Evolutionary conservation across 164 flowering plant species (phyloP), one percentile per base, ranked within the genome.

Genomic region (Euptelea pleiosperma): DNA sequence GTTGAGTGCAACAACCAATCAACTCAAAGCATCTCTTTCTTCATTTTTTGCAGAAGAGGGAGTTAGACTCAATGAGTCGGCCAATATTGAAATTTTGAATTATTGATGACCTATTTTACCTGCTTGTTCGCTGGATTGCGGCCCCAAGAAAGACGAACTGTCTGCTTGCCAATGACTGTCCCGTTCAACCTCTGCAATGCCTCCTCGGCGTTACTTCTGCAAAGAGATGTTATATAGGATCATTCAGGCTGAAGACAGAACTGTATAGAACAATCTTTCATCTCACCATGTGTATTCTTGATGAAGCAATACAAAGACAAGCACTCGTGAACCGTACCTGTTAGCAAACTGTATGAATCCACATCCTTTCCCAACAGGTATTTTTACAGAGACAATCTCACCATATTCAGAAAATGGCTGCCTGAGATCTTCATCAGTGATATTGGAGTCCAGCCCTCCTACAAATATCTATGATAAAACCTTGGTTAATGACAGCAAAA

Each of bases 61-160:
- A n/a, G n/a, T n/a, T n/a, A n/a, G n/a, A n/a, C n/a, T n/a, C n/a
- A n/a, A n/a, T n/a, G n/a, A n/a, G n/a, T n/a, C n/a, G n/a, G n/a
- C n/a, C n/a, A n/a, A n/a, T n/a, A n/a, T n/a, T 21, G 24, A 26
- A 24, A 14, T 12, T 24, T 6, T 18, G 28, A 52, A 52, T 8
- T 54, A 33, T 43, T 31, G 10, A 26, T 29, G 0, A 3, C 25
- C 45, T 1, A 25, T 30, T 22, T 36, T 66, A 72, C 98, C 92
- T 89, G 96, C 73, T 85, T 91, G 69, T 85, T 91, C 43, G 85
- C 98, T 42, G 95, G 90, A 71, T 81, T 91, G n/a, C 92, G 95
- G 16, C 98, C 98, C 98, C 98, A 91, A 43, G 98, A 89, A 63
- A 91, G 91, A 1, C 96, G 87, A 29, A 89, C 89, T 3, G 91